Evolutionary conservation across 345 rosid species (phyloP).

Genomic region (Aquilaria yunnanensis): DNA sequence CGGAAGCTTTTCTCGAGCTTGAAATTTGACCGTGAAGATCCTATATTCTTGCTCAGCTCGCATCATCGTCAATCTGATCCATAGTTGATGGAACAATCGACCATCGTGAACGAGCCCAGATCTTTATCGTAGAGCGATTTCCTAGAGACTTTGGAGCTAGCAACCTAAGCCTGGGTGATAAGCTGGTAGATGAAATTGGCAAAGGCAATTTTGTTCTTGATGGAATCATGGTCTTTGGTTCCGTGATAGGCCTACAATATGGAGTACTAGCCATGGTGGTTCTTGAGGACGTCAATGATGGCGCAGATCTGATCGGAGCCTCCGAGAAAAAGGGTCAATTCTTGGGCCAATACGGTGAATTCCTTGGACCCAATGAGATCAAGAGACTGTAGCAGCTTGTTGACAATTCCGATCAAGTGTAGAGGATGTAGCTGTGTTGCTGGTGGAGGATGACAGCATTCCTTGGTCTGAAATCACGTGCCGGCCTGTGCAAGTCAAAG

Average conservation of each 20-base stretch:
- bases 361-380: constrained; percentile 71
- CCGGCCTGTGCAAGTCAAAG: no score
- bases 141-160: constrained; percentile 46
- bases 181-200: constrained; percentile 81
- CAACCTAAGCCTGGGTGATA: constrained; percentile 79
- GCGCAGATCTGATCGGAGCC: constrained; percentile 92
- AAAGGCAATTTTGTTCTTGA: constrained; percentile 63
- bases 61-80: constrained; percentile 37
- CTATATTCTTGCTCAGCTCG: constrained; percentile 17
- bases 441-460: no score
- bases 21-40: neutral
- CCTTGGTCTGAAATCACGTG: no score
- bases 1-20: neutral
- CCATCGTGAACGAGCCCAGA: constrained; percentile 41
- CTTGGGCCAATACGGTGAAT: constrained; percentile 77
- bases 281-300: constrained; percentile 61
- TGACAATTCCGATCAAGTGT: constrained; percentile 79
- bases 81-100: constrained; percentile 30
- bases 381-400: constrained; percentile 59
- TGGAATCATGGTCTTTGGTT: constrained; percentile 48
- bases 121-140: constrained; percentile 59
- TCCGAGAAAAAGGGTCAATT: constrained; percentile 71
- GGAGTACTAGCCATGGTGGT: constrained; percentile 72
- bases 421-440: constrained; percentile 17
- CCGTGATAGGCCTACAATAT: constrained; percentile 59